A percentile compares a stretch with the other conserved stretches of the same genome.
phyloP scores from a whole-genome alignment of 78 protist species.

The Dictyostelium purpureum region DNA sequence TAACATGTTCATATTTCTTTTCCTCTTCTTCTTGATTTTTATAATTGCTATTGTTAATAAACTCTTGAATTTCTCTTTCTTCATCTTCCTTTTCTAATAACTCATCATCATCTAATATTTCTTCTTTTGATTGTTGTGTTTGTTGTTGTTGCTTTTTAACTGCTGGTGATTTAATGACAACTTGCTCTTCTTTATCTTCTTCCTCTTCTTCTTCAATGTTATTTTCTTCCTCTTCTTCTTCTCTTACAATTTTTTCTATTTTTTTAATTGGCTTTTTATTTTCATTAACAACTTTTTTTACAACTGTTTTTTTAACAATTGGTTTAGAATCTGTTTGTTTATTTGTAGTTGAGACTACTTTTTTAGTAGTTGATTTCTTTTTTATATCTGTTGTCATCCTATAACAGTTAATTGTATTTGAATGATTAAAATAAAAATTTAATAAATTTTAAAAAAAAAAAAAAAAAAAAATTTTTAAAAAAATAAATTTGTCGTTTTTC shows the following conservation, averaged over 20 bases:
- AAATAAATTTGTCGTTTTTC: neutral
- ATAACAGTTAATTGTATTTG: neutral
- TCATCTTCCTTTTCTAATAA: conserved; percentile 16
- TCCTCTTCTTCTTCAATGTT: too few relatives aligned
- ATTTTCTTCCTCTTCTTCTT: too few relatives aligned
- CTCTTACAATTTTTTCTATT: too few relatives aligned
- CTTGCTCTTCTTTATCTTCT: neutral
- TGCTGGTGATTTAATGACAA: too few relatives aligned
- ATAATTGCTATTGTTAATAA: neutral
- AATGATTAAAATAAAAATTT: neutral
- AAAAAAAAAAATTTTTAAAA: neutral
- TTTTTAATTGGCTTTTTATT: too few relatives aligned
- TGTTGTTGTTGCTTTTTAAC: neutral
- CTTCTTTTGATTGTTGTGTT: neutral
- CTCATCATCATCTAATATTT: neutral
- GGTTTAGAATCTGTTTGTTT: neutral
- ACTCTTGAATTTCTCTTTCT: neutral
- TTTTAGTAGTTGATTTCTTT: neutral
- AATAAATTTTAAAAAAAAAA: neutral
- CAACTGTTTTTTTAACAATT: neutral
- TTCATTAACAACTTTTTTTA: neutral
- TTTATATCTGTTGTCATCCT: neutral
- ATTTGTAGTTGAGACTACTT: neutral
- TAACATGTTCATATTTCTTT: neutral
- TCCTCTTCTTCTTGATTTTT: neutral